Conservation (phyloP, 805 yeast genomes). For the Candida andamanensis region DNA sequence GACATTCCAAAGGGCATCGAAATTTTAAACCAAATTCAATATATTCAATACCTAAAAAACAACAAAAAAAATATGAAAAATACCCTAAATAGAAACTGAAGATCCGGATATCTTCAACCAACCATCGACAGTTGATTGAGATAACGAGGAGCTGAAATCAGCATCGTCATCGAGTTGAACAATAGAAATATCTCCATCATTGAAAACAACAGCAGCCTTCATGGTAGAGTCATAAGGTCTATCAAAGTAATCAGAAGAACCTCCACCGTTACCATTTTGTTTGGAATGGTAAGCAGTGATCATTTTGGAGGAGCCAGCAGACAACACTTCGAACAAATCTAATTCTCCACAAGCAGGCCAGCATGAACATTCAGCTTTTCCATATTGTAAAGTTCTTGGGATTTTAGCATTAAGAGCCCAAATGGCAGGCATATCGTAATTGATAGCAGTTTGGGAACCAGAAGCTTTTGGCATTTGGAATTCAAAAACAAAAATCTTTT, state of each 20-base stretch:
- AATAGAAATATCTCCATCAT: slow-evolving; percentile 50
- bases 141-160: slow-evolving; percentile 31
- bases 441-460: slow-evolving; percentile 39
- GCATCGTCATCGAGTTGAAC: slow-evolving; percentile 58
- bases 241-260: slow-evolving; percentile 76
- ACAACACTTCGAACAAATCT: slow-evolving; percentile 86
- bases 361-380: slow-evolving; percentile 81
- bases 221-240: slow-evolving; percentile 77
- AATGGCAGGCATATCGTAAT: slow-evolving; percentile 96
- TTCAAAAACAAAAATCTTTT: slow-evolving; percentile 88
- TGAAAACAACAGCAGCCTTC: slow-evolving; percentile 88
- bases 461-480: slow-evolving; percentile 83
- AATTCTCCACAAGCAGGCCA: slow-evolving; percentile 94
- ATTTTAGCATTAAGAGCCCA: slow-evolving; percentile 94
- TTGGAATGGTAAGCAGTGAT: slow-evolving; percentile 80
- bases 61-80: slow-evolving; percentile 6
- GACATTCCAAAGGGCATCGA: too few species aligned
- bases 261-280: slow-evolving; percentile 71
- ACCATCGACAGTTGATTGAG: slow-evolving; percentile 49
- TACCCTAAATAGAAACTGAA: slow-evolving; percentile 8
- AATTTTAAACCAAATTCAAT: too few species aligned
- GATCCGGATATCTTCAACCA: slow-evolving; percentile 59
- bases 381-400: slow-evolving; percentile 96
- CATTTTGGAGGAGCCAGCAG: slow-evolving; percentile 68
- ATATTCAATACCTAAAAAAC: background rate